These are phyloP conservation scores for Hypoxylon sp. DNA, from an alignment of 2,329 filamentous ascomycete genomes.

Conservation along the genomic window DNA sequence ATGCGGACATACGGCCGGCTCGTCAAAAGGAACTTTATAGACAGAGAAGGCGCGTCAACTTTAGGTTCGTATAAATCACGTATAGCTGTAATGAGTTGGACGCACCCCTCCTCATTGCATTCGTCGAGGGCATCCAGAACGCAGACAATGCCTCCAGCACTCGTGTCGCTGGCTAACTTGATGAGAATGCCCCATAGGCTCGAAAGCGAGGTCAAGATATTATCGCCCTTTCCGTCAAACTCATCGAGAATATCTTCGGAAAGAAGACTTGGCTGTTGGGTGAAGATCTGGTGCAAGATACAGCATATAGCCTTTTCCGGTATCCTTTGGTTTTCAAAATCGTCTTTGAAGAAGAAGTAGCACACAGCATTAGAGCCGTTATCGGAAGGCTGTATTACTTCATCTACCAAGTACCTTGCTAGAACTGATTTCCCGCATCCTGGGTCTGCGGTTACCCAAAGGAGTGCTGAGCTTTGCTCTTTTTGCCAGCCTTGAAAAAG, in stretches of 20 bases:
- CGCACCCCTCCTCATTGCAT: conserved; percentile 50
- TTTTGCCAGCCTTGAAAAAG: conserved; percentile 44
- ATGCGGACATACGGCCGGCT: conserved; percentile 56
- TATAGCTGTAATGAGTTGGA: not conserved
- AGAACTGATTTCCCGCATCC: conserved; percentile 63
- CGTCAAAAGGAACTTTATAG: conserved; percentile 59
- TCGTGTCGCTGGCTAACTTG: conserved; percentile 22
- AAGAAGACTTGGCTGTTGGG: conserved; percentile 43
- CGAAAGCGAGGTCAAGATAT: conserved; percentile 46
- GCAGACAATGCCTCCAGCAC: conserved; percentile 49
- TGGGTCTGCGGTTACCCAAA: conserved; percentile 61
- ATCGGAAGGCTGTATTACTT: conserved; percentile 48
- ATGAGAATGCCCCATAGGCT: conserved; percentile 55
- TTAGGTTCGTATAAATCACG: conserved; percentile 1
- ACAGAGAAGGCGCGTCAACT: not conserved
- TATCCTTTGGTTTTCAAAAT: conserved; percentile 55
- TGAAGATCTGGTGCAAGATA: conserved; percentile 58
- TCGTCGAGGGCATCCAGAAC: conserved; percentile 61
- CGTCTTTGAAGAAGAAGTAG: conserved; percentile 64
- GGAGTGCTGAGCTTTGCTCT: conserved; percentile 19
- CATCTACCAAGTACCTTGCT: conserved; percentile 56
- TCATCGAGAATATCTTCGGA: conserved; percentile 42
- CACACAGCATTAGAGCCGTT: conserved; percentile 45
- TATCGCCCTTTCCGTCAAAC: conserved; percentile 36
- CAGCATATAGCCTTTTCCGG: conserved; percentile 53